These are phyloP conservation scores for Ophiostoma sp. DNA, from an alignment of 2,329 filamentous ascomycete genomes.

Conservation along the genomic window DNA sequence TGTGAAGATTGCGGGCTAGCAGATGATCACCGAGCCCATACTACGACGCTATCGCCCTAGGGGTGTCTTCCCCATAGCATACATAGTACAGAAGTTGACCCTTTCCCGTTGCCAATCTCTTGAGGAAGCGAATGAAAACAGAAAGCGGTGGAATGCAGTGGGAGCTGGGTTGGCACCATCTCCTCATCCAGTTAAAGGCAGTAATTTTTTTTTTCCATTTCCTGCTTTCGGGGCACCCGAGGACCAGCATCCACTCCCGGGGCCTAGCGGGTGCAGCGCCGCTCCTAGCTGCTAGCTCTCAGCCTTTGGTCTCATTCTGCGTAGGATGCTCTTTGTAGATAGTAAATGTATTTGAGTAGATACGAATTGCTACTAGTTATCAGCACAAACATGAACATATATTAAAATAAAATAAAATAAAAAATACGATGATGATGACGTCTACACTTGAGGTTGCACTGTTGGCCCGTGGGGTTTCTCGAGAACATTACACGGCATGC, in stretches of 20 bases:
- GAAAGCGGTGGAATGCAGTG: background rate
- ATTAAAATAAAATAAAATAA: background rate
- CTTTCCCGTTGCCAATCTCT: background rate
- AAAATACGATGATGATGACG: background rate
- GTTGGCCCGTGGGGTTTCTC: background rate
- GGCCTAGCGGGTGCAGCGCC: background rate
- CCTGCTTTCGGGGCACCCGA: constrained; percentile 11
- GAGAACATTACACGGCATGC: background rate
- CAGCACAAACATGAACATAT: too few species aligned
- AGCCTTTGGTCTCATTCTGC: background rate
- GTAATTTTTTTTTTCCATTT: background rate
- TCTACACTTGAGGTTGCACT: background rate
- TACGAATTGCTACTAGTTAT: background rate
- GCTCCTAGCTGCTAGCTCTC: background rate
- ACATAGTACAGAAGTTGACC: background rate
- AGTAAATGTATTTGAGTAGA: background rate
- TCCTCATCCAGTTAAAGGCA: background rate
- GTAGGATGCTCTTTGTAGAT: background rate
- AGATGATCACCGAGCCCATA: background rate
- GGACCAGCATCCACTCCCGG: background rate
- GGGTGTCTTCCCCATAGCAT: background rate
- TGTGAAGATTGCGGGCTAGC: background rate
- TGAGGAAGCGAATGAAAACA: background rate
- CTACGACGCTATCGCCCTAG: background rate
- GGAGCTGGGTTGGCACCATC: background rate